These are phyloP conservation scores for Persicaria tinctoria DNA, from an alignment of 148 eudicot species.

Conservation along the genomic window DNA sequence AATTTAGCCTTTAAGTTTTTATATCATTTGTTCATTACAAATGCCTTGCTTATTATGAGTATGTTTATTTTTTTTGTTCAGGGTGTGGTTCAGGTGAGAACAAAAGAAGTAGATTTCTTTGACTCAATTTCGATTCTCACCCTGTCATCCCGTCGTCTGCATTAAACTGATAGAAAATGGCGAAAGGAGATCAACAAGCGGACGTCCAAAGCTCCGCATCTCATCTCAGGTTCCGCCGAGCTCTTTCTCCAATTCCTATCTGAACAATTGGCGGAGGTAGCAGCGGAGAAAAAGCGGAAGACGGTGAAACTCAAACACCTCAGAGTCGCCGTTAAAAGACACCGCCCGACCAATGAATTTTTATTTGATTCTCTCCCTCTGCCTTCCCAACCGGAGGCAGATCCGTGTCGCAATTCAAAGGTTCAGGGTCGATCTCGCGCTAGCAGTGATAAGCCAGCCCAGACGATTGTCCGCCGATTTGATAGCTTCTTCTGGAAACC, in stretches of 20 bases:
- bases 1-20: too few species aligned
- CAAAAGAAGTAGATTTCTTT: too few species aligned
- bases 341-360: constrained; percentile 74
- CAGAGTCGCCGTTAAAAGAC: constrained; percentile 61
- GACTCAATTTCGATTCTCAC: not conserved
- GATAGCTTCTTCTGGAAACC: constrained; percentile 54
- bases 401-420: constrained; percentile 10
- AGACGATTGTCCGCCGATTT: constrained; percentile 33
- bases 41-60: too few species aligned
- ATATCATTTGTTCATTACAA: too few species aligned
- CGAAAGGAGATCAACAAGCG: constrained; percentile 63
- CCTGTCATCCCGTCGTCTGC: constrained; percentile 15
- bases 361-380: constrained; percentile 70
- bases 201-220: constrained; percentile 59
- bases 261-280: constrained; percentile 52
- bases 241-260: constrained; percentile 66
- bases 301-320: constrained; percentile 59
- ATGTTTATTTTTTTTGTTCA: too few species aligned
- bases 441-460: constrained; percentile 22
- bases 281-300: constrained; percentile 65
- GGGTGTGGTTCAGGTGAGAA: too few species aligned
- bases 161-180: constrained; percentile 26
- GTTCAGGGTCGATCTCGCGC: constrained; percentile 21
- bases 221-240: constrained; percentile 58
- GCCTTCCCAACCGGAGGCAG: constrained; percentile 29